Evolutionary conservation across 371 early-diverging fungal species (phyloP), one percentile per base, ranked within the genome.

Genomic region (Mortierella sp.): DNA sequence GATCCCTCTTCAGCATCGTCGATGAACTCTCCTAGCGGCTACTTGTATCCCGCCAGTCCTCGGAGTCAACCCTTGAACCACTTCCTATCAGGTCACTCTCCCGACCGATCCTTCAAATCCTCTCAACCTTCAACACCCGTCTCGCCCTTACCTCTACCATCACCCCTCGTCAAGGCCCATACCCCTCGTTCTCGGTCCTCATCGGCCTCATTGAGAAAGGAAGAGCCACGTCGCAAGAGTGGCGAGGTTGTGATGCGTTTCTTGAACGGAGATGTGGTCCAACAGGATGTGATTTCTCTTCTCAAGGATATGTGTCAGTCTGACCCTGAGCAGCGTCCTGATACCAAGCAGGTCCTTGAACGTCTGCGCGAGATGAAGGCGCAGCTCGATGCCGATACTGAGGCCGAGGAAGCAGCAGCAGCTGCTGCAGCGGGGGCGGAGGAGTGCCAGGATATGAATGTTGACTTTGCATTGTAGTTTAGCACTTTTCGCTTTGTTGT

Each of bases 241-340:
- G 83, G 80, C 14, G 87, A 82, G 63, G 77, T 75, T 6, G 80
- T 85, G 29, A 83, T 89, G 88, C 74, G 88, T 21, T 90, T 84
- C 72, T 73, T 85, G 76, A 88, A 88, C n/a, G 90, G 89, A 16
- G 90, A 90, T 44, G 70, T 78, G 2, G 90, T 90, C 29, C 78
- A 51, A 18, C 60, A 54, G 10, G 77, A 75, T 24, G 76, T 90
- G 8, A 74, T 86, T 18, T 56, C 74, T 48, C 51, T 90, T 32
- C 75, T 90, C 14, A 83, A 83, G 65, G 87, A 80, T 24, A 80
- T 88, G 88, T 81, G 88, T 21, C 78, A 88, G 14, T 44, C 75
- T 18, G 83, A 85, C 54, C 86, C 88, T 0, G 71, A 70, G 3
- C 79, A 73, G 51, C 58, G 91, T 29, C 91, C 91, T 6, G 80